Evolutionary conservation across 257 asterid genomes (phyloP), one percentile per base, ranked within the genome.

Genomic region (Linderniella brevidens): DNA sequence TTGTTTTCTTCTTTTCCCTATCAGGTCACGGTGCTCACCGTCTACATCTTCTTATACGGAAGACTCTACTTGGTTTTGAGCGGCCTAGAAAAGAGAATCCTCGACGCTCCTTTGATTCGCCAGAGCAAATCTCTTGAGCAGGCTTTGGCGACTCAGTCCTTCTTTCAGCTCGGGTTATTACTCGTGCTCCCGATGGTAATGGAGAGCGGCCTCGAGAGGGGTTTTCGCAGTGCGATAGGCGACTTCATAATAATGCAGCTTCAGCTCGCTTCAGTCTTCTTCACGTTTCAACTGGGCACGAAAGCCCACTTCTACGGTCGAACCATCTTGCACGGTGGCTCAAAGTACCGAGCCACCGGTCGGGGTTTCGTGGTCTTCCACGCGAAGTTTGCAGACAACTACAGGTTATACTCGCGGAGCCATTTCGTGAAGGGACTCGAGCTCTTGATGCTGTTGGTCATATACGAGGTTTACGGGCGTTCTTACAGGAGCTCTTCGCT

Each of bases 321-420:
- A 70, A 75, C 96, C 17, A 56, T 90, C 62, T 54, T 90, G 52
- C 99, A 90, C 39, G 99, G 99, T 48, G 99, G 99, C 40, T 82
- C 99, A 12, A 90, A 82, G 43, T 85, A 90, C 64, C 68, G 96
- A 48, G 92, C 93, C 12, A 85, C 96, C 1, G 96, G 96, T 37
- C 93, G 99, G 49, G 99, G 96, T 43, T 85, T 90, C 54, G 99
- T 90, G 25, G 94, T 82, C 60, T 79, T 71, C 51, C 99, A 90
- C 36, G 99, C 93, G 54, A 90, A 72, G 61, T 90, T 79, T 53
- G 93, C 92, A 19, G 96, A 90, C 32, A 90, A 90, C 61, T 90
- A 90, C 75, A 61, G 96, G 58, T 15, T 81, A 77, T 85, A 90
- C 57, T 90, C 99, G 8, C 94, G 99, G 20, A 85, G 94, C 61